Evolutionary conservation across 78 protist genomes (phyloP).

Genomic region (Anaeramoeba flamelloides): DNA sequence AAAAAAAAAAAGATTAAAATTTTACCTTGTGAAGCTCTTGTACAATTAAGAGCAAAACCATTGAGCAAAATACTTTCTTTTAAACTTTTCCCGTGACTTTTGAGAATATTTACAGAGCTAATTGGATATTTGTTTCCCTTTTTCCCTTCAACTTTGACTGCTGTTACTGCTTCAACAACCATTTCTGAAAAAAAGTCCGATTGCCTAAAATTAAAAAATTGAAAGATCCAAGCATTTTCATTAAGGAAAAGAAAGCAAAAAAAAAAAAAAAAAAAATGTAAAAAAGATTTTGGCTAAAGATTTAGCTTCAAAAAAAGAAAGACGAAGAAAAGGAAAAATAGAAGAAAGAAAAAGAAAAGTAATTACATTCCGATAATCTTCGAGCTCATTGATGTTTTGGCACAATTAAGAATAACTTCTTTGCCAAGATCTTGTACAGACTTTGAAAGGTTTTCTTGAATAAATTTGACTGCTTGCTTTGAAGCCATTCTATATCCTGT

Average conservation of each 20-base stretch:
- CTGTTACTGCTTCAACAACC: slow-evolving; percentile 69
- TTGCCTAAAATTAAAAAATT: slow-evolving; percentile 13
- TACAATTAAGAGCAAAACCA: slow-evolving; percentile 84
- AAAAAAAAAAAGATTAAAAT: not conserved
- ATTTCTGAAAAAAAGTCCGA: slow-evolving; percentile 75
- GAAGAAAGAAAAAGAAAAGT: not conserved
- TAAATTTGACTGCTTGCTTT: slow-evolving; percentile 66
- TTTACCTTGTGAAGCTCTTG: slow-evolving; percentile 63
- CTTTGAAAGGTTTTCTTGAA: too few species aligned
- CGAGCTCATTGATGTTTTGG: slow-evolving; percentile 86
- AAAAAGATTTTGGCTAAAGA: too few species aligned
- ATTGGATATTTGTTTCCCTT: slow-evolving; percentile 61
- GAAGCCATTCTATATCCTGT: slow-evolving; percentile 81
- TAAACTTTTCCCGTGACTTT: slow-evolving; percentile 77
- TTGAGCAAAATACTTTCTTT: slow-evolving; percentile 49
- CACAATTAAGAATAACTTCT: slow-evolving; percentile 71
- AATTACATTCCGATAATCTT: slow-evolving; percentile 10
- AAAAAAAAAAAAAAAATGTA: too few species aligned
- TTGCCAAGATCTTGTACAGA: slow-evolving; percentile 57
- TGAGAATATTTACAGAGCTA: slow-evolving; percentile 70
- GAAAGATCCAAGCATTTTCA: not conserved
- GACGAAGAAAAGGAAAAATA: not conserved
- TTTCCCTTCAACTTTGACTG: slow-evolving; percentile 42
- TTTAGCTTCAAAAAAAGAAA: not conserved
- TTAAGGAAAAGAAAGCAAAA: not conserved